These are phyloP conservation scores for Mallotus nudiflorus DNA, from an alignment of 345 rosid species.

Conservation along the genomic window DNA sequence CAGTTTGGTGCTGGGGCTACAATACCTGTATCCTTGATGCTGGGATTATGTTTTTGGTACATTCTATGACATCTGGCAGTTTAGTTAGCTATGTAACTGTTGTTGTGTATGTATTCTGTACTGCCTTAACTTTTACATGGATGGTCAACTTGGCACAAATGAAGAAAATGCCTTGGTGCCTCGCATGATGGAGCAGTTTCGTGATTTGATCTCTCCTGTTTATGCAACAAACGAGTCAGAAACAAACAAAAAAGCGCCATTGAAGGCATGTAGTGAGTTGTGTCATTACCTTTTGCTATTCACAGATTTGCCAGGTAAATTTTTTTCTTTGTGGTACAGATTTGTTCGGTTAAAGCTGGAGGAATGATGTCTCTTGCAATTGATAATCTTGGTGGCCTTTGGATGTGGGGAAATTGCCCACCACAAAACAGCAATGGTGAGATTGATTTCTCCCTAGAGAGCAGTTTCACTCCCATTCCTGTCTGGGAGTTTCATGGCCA, in stretches of 20 bases:
- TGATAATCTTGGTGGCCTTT: slow-evolving; percentile 66
- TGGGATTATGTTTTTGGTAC: neutral
- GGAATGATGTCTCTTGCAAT: slow-evolving; percentile 91
- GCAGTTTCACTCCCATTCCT: slow-evolving; percentile 57
- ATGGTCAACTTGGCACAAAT: slow-evolving; percentile 81
- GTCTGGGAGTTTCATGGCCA: slow-evolving; percentile 63
- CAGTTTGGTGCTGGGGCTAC: slow-evolving; percentile 95
- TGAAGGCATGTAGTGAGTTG: slow-evolving; percentile 45
- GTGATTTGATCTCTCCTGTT: slow-evolving; percentile 32
- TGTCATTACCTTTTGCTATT: neutral
- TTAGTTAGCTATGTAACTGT: slow-evolving; percentile 13
- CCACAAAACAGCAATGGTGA: slow-evolving; percentile 36
- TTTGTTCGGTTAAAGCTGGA: slow-evolving; percentile 73
- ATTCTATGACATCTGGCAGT: neutral
- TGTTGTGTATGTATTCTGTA: slow-evolving; percentile 11
- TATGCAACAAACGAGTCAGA: slow-evolving; percentile 36
- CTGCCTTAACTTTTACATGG: slow-evolving; percentile 65
- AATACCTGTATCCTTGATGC: slow-evolving; percentile 76
- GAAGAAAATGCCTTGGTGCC: slow-evolving; percentile 61
- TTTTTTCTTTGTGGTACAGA: slow-evolving; percentile 34
- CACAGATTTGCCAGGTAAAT: neutral
- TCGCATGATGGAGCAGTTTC: slow-evolving; percentile 47
- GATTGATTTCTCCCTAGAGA: slow-evolving; percentile 44
- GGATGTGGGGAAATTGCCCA: slow-evolving; percentile 96
- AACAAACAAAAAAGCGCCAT: slow-evolving; percentile 30